These are phyloP conservation scores for Colletotrichum acutatum DNA, from an alignment of 2,329 filamentous ascomycete species.

Conservation along the genomic window DNA sequence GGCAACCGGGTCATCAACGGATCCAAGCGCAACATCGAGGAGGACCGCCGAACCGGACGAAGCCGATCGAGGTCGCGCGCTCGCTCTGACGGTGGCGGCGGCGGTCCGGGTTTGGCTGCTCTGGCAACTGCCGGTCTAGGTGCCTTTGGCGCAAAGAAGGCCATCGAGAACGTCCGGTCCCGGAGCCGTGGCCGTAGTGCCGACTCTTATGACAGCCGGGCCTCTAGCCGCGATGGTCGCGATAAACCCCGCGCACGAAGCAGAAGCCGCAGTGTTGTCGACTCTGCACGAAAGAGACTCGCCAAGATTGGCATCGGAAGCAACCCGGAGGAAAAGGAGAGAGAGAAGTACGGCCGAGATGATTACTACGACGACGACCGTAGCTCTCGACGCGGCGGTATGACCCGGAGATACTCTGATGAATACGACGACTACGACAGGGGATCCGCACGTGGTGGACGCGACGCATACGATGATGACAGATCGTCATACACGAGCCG, in stretches of 20 bases:
- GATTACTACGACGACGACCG: constrained; percentile 55
- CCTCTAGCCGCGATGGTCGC: constrained; percentile 19
- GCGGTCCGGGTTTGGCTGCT: constrained; percentile 67
- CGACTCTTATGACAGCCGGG: constrained; percentile 57
- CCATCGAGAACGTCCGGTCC: constrained; percentile 60
- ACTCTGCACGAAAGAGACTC: constrained; percentile 69
- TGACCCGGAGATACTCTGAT: constrained; percentile 52
- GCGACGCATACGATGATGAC: constrained; percentile 58
- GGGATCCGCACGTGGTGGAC: constrained; percentile 52
- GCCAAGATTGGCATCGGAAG: constrained; percentile 70
- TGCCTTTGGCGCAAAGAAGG: constrained; percentile 71
- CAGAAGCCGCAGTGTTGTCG: constrained; percentile 74
- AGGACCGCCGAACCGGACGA: constrained; percentile 67
- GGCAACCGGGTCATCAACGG: constrained; percentile 90
- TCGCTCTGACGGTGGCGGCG: constrained; percentile 61
- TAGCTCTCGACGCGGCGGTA: constrained; percentile 49
- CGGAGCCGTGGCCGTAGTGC: constrained; percentile 64
- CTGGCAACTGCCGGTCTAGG: constrained; percentile 72
- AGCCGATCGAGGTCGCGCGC: constrained; percentile 77
- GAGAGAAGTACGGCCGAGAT: constrained; percentile 49
- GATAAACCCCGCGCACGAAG: constrained; percentile 48
- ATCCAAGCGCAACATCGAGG: constrained; percentile 73
- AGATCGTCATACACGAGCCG: constrained; percentile 54
- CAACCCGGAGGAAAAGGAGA: constrained; percentile 54
- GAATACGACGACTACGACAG: constrained; percentile 57